phyloP scores from a whole-genome alignment of 225 moss, liverwort and hornwort genomes.

The Bryum argenteum region DNA sequence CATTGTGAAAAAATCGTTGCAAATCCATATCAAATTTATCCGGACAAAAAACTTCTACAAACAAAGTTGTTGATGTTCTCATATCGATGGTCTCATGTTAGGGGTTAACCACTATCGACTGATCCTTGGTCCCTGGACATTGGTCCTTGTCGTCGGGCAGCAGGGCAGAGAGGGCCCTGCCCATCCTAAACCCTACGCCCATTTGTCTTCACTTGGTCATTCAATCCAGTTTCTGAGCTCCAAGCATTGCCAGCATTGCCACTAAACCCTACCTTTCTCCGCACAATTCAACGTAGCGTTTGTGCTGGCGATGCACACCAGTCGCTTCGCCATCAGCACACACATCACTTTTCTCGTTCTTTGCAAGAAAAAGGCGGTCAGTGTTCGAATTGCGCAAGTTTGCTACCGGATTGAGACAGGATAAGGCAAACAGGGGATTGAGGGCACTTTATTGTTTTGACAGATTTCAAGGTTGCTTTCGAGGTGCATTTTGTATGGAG shows the following conservation, averaged over 20 bases:
- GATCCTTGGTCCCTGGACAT: too few relatives aligned
- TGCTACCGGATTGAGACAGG: background rate
- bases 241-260: background rate
- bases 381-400: background rate
- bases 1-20: too few relatives aligned
- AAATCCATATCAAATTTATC: too few relatives aligned
- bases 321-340: background rate
- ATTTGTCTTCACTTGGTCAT: background rate
- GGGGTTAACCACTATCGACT: too few relatives aligned
- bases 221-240: background rate
- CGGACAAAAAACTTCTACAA: too few relatives aligned
- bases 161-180: background rate
- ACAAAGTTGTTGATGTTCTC: too few relatives aligned
- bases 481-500: conserved; percentile 18
- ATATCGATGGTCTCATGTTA: too few relatives aligned
- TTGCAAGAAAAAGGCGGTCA: background rate
- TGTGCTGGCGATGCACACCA: background rate
- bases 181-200: background rate
- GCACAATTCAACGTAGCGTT: background rate
- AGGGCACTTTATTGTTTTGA: background rate
- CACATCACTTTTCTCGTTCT: background rate
- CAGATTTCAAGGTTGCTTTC: background rate
- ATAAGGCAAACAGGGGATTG: background rate
- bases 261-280: background rate
- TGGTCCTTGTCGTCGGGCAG: background rate